These are phyloP conservation scores for Zygosaccharomyces sapae DNA, from an alignment of 1,139 yeast species.

Conservation along the genomic window DNA sequence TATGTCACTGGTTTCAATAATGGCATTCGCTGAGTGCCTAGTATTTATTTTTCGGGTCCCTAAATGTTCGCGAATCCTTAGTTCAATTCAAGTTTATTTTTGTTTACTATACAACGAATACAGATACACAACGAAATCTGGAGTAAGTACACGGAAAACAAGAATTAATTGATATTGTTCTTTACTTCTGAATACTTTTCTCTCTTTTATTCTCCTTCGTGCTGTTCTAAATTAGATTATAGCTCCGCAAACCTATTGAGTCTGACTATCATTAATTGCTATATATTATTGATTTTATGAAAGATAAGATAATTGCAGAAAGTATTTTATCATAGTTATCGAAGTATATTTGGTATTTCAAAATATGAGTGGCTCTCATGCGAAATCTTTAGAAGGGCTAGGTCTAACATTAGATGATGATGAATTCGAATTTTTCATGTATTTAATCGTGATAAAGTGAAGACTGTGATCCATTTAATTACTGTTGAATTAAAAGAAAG, in stretches of 20 bases:
- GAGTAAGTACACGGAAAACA: not conserved
- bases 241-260: not conserved
- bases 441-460: constrained; percentile 60
- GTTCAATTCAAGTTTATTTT: not conserved
- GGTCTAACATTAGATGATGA: constrained; percentile 24
- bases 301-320: not conserved
- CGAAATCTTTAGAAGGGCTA: not conserved
- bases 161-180: too few relatives aligned
- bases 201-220: not conserved
- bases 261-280: not conserved
- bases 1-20: too few relatives aligned
- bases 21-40: too few relatives aligned
- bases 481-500: constrained; percentile 58
- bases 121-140: constrained; percentile 1
- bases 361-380: not conserved
- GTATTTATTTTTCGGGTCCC: not conserved
- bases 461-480: constrained; percentile 58
- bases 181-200: not conserved
- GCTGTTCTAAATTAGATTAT: not conserved
- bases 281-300: not conserved
- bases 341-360: not conserved
- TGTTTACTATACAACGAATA: constrained; percentile 4
- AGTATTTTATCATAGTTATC: not conserved
- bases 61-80: not conserved
- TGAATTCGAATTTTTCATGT: constrained; percentile 43